Conservation (phyloP, 768 basidiomycete species). For the Atractiella rhizophila region DNA sequence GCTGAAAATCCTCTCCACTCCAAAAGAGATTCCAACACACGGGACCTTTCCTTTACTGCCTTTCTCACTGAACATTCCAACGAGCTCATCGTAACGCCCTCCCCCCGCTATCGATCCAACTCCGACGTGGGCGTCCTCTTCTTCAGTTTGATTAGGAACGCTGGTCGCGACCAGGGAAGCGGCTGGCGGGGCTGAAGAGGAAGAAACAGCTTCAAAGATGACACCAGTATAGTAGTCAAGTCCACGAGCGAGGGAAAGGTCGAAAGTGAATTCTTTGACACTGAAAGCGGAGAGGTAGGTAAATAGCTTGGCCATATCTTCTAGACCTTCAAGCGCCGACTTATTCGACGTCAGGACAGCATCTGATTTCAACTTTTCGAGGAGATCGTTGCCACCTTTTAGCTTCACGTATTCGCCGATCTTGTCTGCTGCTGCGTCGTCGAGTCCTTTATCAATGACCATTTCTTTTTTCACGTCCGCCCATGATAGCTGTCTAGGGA, state of each 20-base stretch:
- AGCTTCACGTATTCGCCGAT: conserved; percentile 93
- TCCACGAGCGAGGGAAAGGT: conserved; percentile 87
- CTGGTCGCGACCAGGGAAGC: conserved; percentile 18
- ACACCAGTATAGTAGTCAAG: conserved; percentile 97
- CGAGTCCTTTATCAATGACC: conserved; percentile 81
- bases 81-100: conserved; percentile 84
- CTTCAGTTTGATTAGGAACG: conserved; percentile 36
- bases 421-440: conserved; percentile 52
- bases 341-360: conserved; percentile 37
- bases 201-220: conserved; percentile 87
- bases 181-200: conserved; percentile 61
- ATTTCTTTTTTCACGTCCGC: conserved; percentile 79
- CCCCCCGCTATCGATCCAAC: conserved; percentile 99
- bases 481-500: conserved; percentile 44
- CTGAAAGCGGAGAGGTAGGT: conserved; percentile 54
- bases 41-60: conserved; percentile 30
- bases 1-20: conserved; percentile 77
- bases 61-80: conserved; percentile 43
- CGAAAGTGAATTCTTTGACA: conserved; percentile 70
- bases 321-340: conserved; percentile 53
- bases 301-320: conserved; percentile 69
- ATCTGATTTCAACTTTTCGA: conserved; percentile 44
- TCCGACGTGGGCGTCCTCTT: conserved; percentile 78
- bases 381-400: conserved; percentile 60
- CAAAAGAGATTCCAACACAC: conserved; percentile 78